phyloP scores from a whole-genome alignment of 1,139 yeast species.

The Entelexis sorbosivorans region DNA sequence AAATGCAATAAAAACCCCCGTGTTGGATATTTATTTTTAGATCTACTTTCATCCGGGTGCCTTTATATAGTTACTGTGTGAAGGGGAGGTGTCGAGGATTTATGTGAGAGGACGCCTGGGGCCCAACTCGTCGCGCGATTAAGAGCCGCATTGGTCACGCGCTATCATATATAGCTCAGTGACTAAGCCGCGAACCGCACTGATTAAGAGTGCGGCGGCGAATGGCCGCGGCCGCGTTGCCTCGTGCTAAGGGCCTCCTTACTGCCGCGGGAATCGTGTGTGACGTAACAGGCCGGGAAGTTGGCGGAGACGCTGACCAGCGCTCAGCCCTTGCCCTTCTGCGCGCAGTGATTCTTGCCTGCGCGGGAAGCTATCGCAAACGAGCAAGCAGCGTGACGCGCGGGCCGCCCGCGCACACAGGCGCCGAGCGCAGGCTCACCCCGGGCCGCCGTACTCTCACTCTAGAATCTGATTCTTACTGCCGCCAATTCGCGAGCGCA shows the following conservation, averaged over 20 bases:
- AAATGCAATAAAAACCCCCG: not conserved
- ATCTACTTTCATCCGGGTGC: not conserved
- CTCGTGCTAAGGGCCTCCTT: not conserved
- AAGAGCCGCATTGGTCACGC: not conserved
- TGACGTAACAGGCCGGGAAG: not conserved
- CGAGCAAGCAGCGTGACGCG: constrained; percentile 1
- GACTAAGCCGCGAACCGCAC: no score
- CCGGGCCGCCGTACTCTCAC: no score
- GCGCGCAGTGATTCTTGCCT: not conserved
- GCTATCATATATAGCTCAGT: not conserved
- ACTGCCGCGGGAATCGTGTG: not conserved
- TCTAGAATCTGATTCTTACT: no score
- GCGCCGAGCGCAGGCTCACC: no score
- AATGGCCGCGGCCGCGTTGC: not conserved
- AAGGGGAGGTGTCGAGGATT: constrained; percentile 2
- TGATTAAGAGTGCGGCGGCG: not conserved
- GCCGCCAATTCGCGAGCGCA: no score
- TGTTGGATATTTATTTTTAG: not conserved
- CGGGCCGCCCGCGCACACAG: no score
- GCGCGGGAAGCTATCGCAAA: not conserved
- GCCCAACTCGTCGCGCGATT: not conserved
- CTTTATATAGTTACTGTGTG: constrained; percentile 7
- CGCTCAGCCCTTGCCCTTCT: not conserved
- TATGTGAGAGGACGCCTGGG: constrained; percentile 6
- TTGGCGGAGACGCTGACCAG: not conserved